These are phyloP conservation scores for Pyracantha coccinea DNA, from an alignment of 331 rosid genomes.

Conservation along the genomic window DNA sequence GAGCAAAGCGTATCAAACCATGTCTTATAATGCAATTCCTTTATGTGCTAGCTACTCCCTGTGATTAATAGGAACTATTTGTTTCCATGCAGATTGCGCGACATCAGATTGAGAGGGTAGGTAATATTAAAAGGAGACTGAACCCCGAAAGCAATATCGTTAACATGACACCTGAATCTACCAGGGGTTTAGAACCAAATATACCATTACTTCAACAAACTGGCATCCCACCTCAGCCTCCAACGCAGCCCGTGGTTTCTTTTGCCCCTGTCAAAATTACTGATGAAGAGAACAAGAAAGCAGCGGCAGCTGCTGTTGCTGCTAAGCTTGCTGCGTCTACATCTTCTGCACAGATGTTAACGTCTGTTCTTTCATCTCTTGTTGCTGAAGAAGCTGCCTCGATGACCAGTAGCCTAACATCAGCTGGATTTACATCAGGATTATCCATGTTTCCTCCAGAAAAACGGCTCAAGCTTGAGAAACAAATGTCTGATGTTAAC, in stretches of 20 bases:
- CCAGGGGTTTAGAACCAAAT: constrained; percentile 33
- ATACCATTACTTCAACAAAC: constrained; percentile 29
- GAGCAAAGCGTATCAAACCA: background rate
- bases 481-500: constrained; percentile 45
- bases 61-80: background rate
- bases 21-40: background rate
- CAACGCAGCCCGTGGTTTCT: constrained; percentile 38
- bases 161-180: constrained; percentile 34
- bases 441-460: constrained; percentile 57
- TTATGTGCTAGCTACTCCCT: background rate
- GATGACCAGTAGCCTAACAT: constrained; percentile 40
- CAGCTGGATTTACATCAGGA: constrained; percentile 53
- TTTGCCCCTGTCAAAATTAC: constrained; percentile 48
- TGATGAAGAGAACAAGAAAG: constrained; percentile 84
- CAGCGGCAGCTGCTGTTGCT: constrained; percentile 87
- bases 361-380: constrained; percentile 84
- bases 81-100: constrained; percentile 47
- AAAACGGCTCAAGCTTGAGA: constrained; percentile 78
- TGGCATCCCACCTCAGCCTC: constrained; percentile 38
- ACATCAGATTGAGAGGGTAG: constrained; percentile 51
- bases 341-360: constrained; percentile 95
- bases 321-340: constrained; percentile 94
- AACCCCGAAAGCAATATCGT: background rate
- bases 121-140: constrained; percentile 40
- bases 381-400: constrained; percentile 97